Percentiles rank a stretch among this genome's conserved stretches.
Evolutionary conservation across 345 rosid species (phyloP).

Genomic region (Bretschneidera sinensis): DNA sequence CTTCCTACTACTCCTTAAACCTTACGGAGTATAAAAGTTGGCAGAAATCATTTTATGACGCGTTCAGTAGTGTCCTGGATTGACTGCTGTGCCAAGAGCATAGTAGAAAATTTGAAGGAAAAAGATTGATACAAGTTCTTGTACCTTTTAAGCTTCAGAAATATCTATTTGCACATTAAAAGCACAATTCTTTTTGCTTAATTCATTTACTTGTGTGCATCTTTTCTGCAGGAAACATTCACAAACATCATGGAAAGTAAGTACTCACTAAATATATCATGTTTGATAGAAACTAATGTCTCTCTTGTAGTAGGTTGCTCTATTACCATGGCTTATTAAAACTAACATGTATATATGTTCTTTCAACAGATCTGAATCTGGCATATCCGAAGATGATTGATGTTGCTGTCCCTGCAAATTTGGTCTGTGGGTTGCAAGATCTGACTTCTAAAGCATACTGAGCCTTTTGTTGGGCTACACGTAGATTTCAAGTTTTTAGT

Average conservation of each 20-base stretch:
- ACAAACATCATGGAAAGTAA: conserved; percentile 78
- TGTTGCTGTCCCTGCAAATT: conserved; percentile 74
- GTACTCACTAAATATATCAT: conserved; percentile 14
- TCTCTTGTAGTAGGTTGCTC: neutral
- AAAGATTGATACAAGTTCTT: too few species aligned
- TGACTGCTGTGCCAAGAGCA: neutral
- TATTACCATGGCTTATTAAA: neutral
- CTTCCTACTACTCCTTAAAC: too few species aligned
- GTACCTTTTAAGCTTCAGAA: neutral
- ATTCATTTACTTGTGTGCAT: neutral
- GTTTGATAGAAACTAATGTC: neutral
- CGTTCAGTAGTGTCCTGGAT: neutral
- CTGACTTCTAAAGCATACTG: neutral
- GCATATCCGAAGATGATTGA: conserved; percentile 92
- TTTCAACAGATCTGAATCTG: conserved; percentile 61
- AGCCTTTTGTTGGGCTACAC: neutral
- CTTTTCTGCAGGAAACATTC: conserved; percentile 62
- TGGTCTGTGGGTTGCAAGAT: conserved; percentile 91
- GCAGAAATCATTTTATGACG: neutral
- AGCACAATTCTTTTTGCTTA: neutral
- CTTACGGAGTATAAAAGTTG: neutral
- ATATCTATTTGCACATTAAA: too few species aligned
- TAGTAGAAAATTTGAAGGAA: neutral
- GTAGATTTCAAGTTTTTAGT: too few species aligned
- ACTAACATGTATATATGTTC: neutral